Percentiles rank a stretch among this genome's conserved stretches.
Evolutionary conservation across 1,284 basidiomycete genomes (phyloP).

Genomic region (Vanrija sp.): DNA sequence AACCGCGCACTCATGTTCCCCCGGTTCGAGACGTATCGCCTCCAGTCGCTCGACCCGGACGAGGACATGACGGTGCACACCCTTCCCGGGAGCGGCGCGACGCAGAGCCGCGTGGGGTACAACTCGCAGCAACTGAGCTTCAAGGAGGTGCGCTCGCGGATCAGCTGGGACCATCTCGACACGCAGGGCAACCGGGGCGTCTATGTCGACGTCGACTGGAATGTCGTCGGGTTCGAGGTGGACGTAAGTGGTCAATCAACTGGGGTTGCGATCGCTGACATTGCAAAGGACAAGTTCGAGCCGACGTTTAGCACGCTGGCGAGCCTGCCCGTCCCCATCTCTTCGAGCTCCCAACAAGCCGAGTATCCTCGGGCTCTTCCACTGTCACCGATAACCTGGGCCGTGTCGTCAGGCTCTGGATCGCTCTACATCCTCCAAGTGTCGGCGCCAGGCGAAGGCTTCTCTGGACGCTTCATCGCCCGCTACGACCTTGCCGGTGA

Average conservation of each 20-base stretch:
- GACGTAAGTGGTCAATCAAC: slow-evolving; percentile 36
- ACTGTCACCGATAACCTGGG: slow-evolving; percentile 54
- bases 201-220: slow-evolving; percentile 67
- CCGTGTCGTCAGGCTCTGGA: slow-evolving; percentile 70
- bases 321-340: slow-evolving; percentile 56
- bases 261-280: neutral
- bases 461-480: slow-evolving; percentile 53
- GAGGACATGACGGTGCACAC: slow-evolving; percentile 20
- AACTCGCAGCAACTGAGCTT: slow-evolving; percentile 33
- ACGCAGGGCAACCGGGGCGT: slow-evolving; percentile 53
- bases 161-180: slow-evolving; percentile 76
- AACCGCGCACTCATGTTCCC: slow-evolving; percentile 31
- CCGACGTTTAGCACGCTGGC: slow-evolving; percentile 61
- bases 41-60: slow-evolving; percentile 34
- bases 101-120: slow-evolving; percentile 36
- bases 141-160: slow-evolving; percentile 71
- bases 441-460: slow-evolving; percentile 34
- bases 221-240: slow-evolving; percentile 61
- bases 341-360: slow-evolving; percentile 44
- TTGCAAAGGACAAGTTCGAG: slow-evolving; percentile 52
- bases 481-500: slow-evolving; percentile 53
- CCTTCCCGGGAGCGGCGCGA: slow-evolving; percentile 36
- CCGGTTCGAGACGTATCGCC: slow-evolving; percentile 44
- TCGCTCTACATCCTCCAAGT: slow-evolving; percentile 57
- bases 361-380: slow-evolving; percentile 76